Conservation (phyloP, 2,329 filamentous ascomycete species). For the Fusarium burgessii region DNA sequence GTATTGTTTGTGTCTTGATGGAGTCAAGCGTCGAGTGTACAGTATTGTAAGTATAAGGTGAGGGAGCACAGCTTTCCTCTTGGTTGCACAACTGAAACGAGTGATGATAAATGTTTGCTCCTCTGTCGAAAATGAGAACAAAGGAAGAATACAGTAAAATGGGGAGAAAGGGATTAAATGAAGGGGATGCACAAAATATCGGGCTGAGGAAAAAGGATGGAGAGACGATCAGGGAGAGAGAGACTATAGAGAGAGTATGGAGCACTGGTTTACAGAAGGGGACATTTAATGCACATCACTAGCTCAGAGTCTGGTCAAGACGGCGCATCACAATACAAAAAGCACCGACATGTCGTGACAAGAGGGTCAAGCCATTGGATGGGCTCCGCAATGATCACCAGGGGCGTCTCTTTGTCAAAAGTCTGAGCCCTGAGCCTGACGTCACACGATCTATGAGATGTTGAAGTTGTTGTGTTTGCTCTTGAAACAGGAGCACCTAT, state of each 20-base stretch:
- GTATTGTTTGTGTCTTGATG: conserved; percentile 14
- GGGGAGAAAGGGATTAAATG: conserved; percentile 25
- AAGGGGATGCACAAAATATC: conserved; percentile 34
- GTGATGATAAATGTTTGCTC: conserved; percentile 33
- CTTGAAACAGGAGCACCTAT: conserved; percentile 28
- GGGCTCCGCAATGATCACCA: conserved; percentile 36
- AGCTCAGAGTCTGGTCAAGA: conserved; percentile 18
- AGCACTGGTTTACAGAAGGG: conserved; percentile 29
- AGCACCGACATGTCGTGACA: conserved; percentile 14
- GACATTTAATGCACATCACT: conserved; percentile 39
- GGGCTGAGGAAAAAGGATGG: conserved; percentile 15
- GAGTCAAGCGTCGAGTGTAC: conserved; percentile 7
- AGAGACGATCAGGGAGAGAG: conserved; percentile 32
- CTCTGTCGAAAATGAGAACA: conserved; percentile 3
- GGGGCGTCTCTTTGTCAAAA: conserved; percentile 16
- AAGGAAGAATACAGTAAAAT: not conserved
- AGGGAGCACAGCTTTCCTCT: conserved; percentile 46
- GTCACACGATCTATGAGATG: conserved; percentile 27
- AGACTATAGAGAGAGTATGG: not conserved
- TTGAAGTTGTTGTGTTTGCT: conserved; percentile 30
- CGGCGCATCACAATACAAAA: conserved; percentile 40
- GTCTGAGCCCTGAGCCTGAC: conserved; percentile 18
- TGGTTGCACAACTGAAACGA: conserved; percentile 43
- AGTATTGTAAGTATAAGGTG: conserved; percentile 17
- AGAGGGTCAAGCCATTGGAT: conserved; percentile 26